Percentiles rank a stretch among this genome's conserved stretches.
Conservation (phyloP, 352 stramenopile genomes). For the Pythium utonaiense region DNA sequence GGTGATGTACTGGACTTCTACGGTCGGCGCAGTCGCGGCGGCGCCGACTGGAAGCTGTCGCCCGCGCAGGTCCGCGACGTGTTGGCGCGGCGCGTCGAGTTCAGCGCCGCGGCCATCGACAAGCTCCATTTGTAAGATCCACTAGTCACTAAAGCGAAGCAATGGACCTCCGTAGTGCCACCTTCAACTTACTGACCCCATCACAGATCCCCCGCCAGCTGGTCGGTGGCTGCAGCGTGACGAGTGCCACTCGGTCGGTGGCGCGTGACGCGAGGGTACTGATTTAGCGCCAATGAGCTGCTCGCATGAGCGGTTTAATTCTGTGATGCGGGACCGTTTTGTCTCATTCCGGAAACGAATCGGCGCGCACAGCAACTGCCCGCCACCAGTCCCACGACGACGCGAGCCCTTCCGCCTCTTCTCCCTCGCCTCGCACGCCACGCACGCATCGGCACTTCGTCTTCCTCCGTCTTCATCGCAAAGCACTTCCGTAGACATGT, state of each 20-base stretch:
- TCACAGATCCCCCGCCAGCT: slow-evolving; percentile 2
- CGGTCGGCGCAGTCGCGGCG: slow-evolving; percentile 56
- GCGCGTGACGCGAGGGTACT: too few species aligned
- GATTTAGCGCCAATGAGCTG: neutral
- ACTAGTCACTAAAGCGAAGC: slow-evolving; percentile 3
- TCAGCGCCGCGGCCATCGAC: slow-evolving; percentile 62
- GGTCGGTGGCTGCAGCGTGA: neutral
- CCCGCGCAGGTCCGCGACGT: slow-evolving; percentile 69
- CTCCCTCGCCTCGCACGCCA: neutral
- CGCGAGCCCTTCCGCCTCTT: neutral
- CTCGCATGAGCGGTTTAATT: neutral
- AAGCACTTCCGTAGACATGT: slow-evolving; percentile 7
- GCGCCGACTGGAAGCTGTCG: slow-evolving; percentile 67
- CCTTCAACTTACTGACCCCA: slow-evolving; percentile 10
- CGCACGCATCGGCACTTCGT: neutral
- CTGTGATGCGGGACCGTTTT: neutral
- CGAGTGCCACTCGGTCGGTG: too few species aligned
- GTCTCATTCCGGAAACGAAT: slow-evolving; percentile 9
- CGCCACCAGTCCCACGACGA: neutral
- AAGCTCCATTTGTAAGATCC: slow-evolving; percentile 36
- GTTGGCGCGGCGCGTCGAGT: slow-evolving; percentile 75
- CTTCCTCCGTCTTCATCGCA: neutral
- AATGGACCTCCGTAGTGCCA: neutral
- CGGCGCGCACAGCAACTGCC: slow-evolving; percentile 3
- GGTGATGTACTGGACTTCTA: slow-evolving; percentile 77